Evolutionary conservation across 768 basidiomycete genomes (phyloP), one percentile per base, ranked within the genome.

Genomic region (Pleurotus salmoneostramineus): DNA sequence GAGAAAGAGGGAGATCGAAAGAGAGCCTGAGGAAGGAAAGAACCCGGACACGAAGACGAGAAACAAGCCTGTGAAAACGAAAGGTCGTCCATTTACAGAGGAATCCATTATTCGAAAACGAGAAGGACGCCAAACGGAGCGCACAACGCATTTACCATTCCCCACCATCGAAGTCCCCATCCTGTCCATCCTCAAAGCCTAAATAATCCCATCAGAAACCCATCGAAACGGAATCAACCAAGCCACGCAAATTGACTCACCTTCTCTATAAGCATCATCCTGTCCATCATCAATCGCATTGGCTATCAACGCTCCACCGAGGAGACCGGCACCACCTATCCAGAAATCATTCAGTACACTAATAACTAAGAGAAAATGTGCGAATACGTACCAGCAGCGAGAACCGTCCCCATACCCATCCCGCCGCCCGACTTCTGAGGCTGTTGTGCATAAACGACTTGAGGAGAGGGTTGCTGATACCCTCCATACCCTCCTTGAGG

Each of bases 241-340:
- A 17, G n/a, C n/a, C n/a, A 50, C 57, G 17, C 50, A 58, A 54
- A 11, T 11, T 12, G 21, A 27, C 21, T 27, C 21, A 27, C 65
- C 61, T 56, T 65, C 67, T 59, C 64, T 56, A 44, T 63, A 59
- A 31, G 64, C 67, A 40, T 66, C 70, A 40, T 69, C 63, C 17
- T 69, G 54, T 15, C 51, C 61, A 62, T 68, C 68, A 46, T 84
- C 84, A 33, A 83, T 59, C 0, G 79, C 82, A 46, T 83, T 74
- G 36, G 64, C 79, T 40, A 89, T 64, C 45, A 89, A 67, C 2
- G 73, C 71, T 58, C 88, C 89, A 40, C 82, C 87, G n/a, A 87
- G 65, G n/a, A 89, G 66, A 58, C 85, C 89, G 12, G 75, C 87
- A 64, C 81, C 87, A 61, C 78, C 87, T 80, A 49, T 56, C n/a